Percentiles rank a stretch among this genome's conserved stretches.
Conservation (phyloP, 2,329 filamentous ascomycete genomes). For the Fusarium odoratissimum region DNA sequence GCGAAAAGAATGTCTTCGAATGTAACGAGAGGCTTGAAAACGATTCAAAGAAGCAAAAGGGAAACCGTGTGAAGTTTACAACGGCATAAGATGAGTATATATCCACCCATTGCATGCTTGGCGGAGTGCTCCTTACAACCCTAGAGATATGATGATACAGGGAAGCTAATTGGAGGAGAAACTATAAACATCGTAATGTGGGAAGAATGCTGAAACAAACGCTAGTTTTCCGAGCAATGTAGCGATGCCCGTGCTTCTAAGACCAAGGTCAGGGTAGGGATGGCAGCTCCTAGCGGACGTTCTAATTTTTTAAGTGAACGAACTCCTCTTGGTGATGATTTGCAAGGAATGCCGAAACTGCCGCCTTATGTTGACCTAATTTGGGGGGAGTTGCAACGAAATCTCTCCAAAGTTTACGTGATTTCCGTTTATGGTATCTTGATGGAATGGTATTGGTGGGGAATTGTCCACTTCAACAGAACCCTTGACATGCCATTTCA, state of each 20-base stretch:
- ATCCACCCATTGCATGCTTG: conserved; percentile 6
- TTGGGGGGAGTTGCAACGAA: conserved; percentile 1
- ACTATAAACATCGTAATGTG: conserved; percentile 13
- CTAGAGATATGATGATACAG: conserved; percentile 19
- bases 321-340: background rate
- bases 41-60: background rate
- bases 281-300: background rate
- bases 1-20: background rate
- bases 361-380: background rate
- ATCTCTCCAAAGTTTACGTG: conserved; percentile 7
- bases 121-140: conserved; percentile 13
- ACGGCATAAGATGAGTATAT: conserved; percentile 14
- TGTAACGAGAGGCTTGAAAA: conserved; percentile 3
- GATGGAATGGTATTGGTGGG: conserved; percentile 26
- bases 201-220: conserved; percentile 38
- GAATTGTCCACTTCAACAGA: background rate
- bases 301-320: background rate
- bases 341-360: conserved; percentile 5
- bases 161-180: conserved; percentile 44
- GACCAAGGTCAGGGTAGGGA: background rate
- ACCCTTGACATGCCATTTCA: background rate
- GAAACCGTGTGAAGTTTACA: background rate
- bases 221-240: background rate
- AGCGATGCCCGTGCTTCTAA: background rate
- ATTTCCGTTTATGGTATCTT: conserved; percentile 27